phyloP scores from a whole-genome alignment of 768 basidiomycete species.

The Astraeus odoratus region DNA sequence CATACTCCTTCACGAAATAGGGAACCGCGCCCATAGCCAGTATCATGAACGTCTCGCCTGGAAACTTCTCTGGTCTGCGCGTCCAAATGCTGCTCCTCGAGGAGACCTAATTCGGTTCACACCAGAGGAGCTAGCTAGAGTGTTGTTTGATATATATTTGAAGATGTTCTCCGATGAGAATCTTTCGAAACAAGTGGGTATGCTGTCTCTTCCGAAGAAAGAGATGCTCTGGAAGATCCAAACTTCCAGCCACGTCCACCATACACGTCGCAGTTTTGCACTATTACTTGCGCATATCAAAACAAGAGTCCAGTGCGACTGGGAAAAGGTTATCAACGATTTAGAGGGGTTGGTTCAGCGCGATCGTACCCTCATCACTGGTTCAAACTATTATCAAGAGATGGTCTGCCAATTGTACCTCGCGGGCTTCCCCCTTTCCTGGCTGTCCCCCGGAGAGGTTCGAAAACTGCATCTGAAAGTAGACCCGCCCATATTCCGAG shows the following conservation, averaged over 20 bases:
- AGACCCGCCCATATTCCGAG: conserved; percentile 20
- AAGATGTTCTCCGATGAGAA: conserved; percentile 27
- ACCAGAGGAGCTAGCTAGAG: conserved; percentile 19
- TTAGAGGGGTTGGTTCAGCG: conserved; percentile 15
- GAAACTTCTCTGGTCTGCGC: conserved; percentile 11
- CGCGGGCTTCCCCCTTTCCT: conserved; percentile 15
- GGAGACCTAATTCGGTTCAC: conserved; percentile 5
- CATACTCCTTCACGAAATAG: conserved; percentile 5
- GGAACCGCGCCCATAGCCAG: conserved; percentile 1
- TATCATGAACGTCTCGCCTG: conserved; percentile 20
- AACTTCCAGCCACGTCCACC: conserved; percentile 30
- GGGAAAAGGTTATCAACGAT: conserved; percentile 35
- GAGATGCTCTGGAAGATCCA: conserved; percentile 5
- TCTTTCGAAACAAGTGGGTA: conserved; percentile 8
- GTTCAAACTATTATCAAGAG: conserved; percentile 37
- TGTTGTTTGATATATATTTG: conserved; percentile 22
- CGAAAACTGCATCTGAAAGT: conserved; percentile 5
- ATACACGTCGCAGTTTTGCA: conserved; percentile 43
- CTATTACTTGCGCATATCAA: conserved; percentile 37
- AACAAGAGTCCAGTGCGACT: conserved; percentile 30
- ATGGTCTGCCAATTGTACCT: conserved; percentile 41
- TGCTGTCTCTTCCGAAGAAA: background rate
- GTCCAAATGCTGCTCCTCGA: background rate
- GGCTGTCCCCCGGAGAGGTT: conserved; percentile 12
- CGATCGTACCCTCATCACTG: conserved; percentile 18